These are phyloP conservation scores for Aspergillus hancockii DNA, from an alignment of 495 filamentous ascomycete species.

Conservation along the genomic window DNA sequence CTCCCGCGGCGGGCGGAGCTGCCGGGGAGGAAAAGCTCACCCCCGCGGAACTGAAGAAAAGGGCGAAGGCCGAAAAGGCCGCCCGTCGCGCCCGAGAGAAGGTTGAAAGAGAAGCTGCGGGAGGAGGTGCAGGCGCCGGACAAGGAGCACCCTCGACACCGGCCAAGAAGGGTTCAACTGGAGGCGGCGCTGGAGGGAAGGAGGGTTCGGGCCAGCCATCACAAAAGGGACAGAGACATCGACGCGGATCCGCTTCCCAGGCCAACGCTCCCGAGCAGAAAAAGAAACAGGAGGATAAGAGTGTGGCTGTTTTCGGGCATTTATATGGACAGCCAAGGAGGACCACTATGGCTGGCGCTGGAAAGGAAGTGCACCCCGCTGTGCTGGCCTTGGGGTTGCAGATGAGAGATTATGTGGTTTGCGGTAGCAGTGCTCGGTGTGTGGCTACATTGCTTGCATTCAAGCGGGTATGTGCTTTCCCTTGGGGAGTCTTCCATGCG, in stretches of 20 bases:
- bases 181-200: constrained; percentile 31
- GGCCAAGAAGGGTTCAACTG: constrained; percentile 45
- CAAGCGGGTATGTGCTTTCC: constrained; percentile 64
- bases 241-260: constrained; percentile 40
- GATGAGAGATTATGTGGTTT: constrained; percentile 84
- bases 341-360: constrained; percentile 70
- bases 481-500: background rate
- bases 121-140: constrained; percentile 26
- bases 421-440: constrained; percentile 86
- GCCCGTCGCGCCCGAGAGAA: constrained; percentile 68
- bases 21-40: constrained; percentile 53
- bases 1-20: constrained; percentile 17
- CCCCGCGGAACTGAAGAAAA: constrained; percentile 71
- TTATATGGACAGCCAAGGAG: constrained; percentile 72
- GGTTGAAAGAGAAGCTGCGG: constrained; percentile 39
- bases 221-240: constrained; percentile 41
- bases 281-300: constrained; percentile 66
- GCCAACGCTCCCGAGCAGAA: constrained; percentile 39
- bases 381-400: constrained; percentile 85
- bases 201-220: constrained; percentile 20
- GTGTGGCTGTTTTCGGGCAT: constrained; percentile 79
- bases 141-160: constrained; percentile 17
- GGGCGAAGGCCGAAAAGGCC: constrained; percentile 76
- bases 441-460: constrained; percentile 87
- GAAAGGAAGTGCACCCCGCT: constrained; percentile 88